A percentile compares a stretch with the other conserved stretches of the same genome.
Evolutionary conservation across 1,139 yeast species (phyloP).

Genomic region (Yamadazyma trypodendri): DNA sequence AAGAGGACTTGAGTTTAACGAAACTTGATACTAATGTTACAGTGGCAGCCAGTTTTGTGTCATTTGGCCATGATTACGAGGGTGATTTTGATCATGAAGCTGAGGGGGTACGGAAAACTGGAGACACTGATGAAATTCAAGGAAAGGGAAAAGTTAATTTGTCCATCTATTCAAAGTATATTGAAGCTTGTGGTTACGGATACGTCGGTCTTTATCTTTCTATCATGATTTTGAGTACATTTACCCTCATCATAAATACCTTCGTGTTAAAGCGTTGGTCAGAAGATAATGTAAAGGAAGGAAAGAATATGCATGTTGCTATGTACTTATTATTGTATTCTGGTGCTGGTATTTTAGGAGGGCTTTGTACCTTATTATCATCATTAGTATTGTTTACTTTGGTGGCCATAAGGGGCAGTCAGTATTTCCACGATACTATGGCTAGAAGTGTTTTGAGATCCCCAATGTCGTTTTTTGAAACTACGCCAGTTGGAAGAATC

Average conservation of each 20-base stretch:
- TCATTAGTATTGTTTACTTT: slow-evolving; percentile 33
- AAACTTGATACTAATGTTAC: slow-evolving; percentile 11
- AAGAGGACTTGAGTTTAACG: slow-evolving; percentile 9
- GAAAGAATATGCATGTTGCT: slow-evolving; percentile 23
- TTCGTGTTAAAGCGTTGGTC: slow-evolving; percentile 41
- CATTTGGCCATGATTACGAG: slow-evolving; percentile 22
- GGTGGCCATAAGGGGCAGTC: slow-evolving; percentile 34
- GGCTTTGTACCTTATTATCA: slow-evolving; percentile 26
- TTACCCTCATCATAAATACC: slow-evolving; percentile 26
- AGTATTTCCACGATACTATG: slow-evolving; percentile 37
- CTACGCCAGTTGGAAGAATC: slow-evolving; percentile 43
- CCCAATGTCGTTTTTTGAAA: slow-evolving; percentile 46
- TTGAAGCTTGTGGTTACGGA: slow-evolving; percentile 34
- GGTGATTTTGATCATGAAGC: slow-evolving; percentile 20
- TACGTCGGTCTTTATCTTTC: slow-evolving; percentile 26
- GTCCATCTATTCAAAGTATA: slow-evolving; percentile 30
- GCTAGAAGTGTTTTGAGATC: slow-evolving; percentile 36
- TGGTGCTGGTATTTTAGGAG: slow-evolving; percentile 26
- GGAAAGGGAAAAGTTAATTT: slow-evolving; percentile 35
- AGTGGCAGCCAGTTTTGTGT: slow-evolving; percentile 22
- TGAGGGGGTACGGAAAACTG: slow-evolving; percentile 20
- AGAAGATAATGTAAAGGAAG: slow-evolving; percentile 27
- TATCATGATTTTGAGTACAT: slow-evolving; percentile 21
- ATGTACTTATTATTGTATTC: slow-evolving; percentile 28
- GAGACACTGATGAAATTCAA: slow-evolving; percentile 29